Evolutionary conservation across 2,329 filamentous ascomycete species (phyloP).

Genomic region (Xylariaceae sp.): DNA sequence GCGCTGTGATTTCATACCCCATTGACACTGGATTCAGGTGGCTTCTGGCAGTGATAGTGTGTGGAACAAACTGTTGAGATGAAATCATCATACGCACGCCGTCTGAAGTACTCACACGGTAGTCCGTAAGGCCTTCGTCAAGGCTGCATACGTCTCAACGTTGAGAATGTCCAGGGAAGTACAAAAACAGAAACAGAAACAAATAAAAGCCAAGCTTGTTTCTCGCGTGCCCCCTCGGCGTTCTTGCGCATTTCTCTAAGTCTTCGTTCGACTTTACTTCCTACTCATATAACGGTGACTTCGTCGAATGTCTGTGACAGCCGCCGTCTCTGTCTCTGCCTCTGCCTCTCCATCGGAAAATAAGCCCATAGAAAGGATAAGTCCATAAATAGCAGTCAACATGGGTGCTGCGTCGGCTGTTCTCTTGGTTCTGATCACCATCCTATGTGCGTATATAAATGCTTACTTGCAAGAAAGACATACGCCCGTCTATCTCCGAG

Average conservation of each 20-base stretch:
- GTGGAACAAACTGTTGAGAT: neutral
- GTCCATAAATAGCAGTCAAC: neutral
- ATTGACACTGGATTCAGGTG: neutral
- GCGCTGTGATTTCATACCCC: neutral
- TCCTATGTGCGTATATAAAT: slow-evolving; percentile 43
- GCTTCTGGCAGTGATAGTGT: neutral
- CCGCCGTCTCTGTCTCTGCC: neutral
- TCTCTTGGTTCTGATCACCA: slow-evolving; percentile 47
- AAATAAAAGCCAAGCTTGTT: neutral
- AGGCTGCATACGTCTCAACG: too few species aligned
- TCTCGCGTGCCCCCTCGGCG: neutral
- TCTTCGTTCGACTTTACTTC: neutral
- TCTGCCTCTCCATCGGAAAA: neutral
- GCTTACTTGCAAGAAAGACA: neutral
- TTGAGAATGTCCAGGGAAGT: neutral
- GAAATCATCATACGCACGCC: neutral
- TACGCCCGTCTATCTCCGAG: slow-evolving; percentile 21
- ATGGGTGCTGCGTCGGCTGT: slow-evolving; percentile 49
- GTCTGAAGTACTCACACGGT: neutral
- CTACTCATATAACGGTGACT: neutral
- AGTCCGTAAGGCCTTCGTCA: neutral
- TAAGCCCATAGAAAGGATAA: neutral
- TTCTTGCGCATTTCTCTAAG: neutral
- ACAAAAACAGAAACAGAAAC: neutral
- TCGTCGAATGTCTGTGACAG: neutral